A percentile compares a stretch with the other conserved stretches of the same genome.
Evolutionary conservation across 2,329 filamentous ascomycete genomes (phyloP).

Genomic region (Paraphoma sp.): DNA sequence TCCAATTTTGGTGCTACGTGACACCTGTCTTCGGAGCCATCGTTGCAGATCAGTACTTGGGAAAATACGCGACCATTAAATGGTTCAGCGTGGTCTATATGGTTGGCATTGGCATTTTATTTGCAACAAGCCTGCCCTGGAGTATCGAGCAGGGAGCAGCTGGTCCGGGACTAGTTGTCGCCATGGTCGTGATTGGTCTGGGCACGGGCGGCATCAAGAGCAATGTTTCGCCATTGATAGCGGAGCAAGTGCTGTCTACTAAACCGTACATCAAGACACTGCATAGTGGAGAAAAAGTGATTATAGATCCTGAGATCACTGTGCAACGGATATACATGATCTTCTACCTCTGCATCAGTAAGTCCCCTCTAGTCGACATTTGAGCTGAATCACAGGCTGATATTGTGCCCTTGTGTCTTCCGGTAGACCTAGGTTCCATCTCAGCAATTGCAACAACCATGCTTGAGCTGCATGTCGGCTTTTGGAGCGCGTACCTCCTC

Average conservation of each 20-base stretch:
- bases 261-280: conserved; percentile 49
- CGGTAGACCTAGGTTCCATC: conserved; percentile 66
- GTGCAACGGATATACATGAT: conserved; percentile 62
- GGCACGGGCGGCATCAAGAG: conserved; percentile 84
- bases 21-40: conserved; percentile 58
- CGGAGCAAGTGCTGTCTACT: conserved; percentile 55
- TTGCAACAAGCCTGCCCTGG: conserved; percentile 67
- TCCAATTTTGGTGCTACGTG: conserved; percentile 58
- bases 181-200: conserved; percentile 72
- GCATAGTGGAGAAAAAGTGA: conserved; percentile 48
- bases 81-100: conserved; percentile 69
- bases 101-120: conserved; percentile 70
- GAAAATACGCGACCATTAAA: conserved; percentile 74
- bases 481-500: conserved; percentile 72
- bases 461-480: conserved; percentile 73
- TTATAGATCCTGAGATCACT: conserved; percentile 55
- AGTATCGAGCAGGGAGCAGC: conserved; percentile 67
- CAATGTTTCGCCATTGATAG: conserved; percentile 67
- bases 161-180: conserved; percentile 69
- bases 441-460: conserved; percentile 73
- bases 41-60: conserved; percentile 71
- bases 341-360: conserved; percentile 70
- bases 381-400: not conserved
- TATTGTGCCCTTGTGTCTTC: conserved; percentile 40
- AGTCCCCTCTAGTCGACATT: not conserved